Percentiles rank a stretch among this genome's conserved stretches.
Evolutionary conservation across 2,329 filamentous ascomycete genomes (phyloP).

Genomic region (Aspergillus aculeatus): DNA sequence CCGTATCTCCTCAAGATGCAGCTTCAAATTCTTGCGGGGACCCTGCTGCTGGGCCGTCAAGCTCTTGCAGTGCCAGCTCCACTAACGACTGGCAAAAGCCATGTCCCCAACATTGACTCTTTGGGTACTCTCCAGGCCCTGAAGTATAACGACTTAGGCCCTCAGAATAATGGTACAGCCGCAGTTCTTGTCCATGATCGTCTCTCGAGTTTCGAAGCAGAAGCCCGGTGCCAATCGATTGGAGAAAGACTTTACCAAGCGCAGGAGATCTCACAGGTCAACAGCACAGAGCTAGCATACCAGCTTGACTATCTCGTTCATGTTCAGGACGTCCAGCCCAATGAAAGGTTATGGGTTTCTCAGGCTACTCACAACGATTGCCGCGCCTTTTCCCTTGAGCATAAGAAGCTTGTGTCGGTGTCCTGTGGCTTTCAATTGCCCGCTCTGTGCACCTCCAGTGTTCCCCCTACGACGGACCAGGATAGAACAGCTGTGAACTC

Average conservation of each 20-base stretch:
- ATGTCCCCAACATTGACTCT: constrained; percentile 10
- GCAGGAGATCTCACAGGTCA: constrained; percentile 5
- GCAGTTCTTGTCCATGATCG: constrained; percentile 21
- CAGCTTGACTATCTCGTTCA: constrained; percentile 27
- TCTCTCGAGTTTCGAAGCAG: constrained; percentile 14
- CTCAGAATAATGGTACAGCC: constrained; percentile 26
- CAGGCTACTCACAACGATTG: constrained; percentile 8
- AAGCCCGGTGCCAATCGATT: constrained; percentile 20
- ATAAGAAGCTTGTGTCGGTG: constrained; percentile 8
- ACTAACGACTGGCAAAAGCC: constrained; percentile 2
- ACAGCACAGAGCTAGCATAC: constrained; percentile 22
- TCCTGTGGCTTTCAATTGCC: constrained; percentile 19
- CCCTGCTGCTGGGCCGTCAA: constrained; percentile 13
- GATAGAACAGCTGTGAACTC: constrained; percentile 13
- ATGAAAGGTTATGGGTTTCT: constrained; percentile 20
- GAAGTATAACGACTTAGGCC: constrained; percentile 27
- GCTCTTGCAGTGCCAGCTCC: constrained; percentile 16
- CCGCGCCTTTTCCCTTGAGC: constrained; percentile 18
- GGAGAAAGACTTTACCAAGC: constrained; percentile 24
- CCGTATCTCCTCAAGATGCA: constrained; percentile 11
- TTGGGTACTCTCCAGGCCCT: constrained; percentile 22
- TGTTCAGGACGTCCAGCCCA: constrained; percentile 9
- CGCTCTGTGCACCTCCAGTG: constrained; percentile 23
- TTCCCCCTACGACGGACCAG: constrained; percentile 21
- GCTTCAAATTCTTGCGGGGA: constrained; percentile 8